Conservation (phyloP, 192 early-diverging fungal species). For the Rhizoclosmatium globosum region DNA sequence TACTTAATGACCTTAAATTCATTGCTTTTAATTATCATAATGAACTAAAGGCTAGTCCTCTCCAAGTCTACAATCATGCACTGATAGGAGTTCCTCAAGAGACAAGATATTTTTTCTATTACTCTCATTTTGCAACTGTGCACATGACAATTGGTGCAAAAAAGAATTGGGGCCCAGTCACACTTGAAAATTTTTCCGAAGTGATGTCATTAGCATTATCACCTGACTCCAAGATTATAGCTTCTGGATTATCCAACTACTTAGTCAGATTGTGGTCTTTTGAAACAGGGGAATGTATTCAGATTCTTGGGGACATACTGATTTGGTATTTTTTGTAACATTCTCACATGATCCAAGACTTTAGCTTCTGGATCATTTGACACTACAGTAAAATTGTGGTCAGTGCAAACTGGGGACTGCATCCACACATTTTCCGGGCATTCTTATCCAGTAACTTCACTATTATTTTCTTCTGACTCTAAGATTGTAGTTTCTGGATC, state of each 20-base stretch:
- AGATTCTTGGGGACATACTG: slow-evolving; percentile 36
- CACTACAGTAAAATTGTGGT: slow-evolving; percentile 32
- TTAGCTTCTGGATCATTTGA: slow-evolving; percentile 30
- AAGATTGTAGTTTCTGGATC: too few species aligned
- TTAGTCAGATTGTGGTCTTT: slow-evolving; percentile 39
- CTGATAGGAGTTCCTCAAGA: background rate
- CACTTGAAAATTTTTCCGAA: slow-evolving; percentile 26
- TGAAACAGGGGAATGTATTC: slow-evolving; percentile 13
- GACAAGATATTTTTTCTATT: background rate
- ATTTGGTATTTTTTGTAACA: slow-evolving; percentile 23
- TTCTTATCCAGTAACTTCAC: slow-evolving; percentile 6
- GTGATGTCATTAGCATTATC: slow-evolving; percentile 15
- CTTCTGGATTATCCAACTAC: too few species aligned
- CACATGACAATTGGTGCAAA: background rate
- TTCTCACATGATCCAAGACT: slow-evolving; percentile 12
- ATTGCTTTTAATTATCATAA: too few species aligned
- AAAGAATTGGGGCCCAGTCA: background rate
- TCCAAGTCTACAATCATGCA: background rate
- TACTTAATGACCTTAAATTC: too few species aligned
- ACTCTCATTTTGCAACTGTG: background rate
- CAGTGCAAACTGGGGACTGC: slow-evolving; percentile 18
- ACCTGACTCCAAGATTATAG: slow-evolving; percentile 20
- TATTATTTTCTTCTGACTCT: too few species aligned
- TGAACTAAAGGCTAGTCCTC: too few species aligned
- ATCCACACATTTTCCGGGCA: slow-evolving; percentile 12